Evolutionary conservation across 225 moss, liverwort and hornwort genomes (phyloP).

Genomic region (Pseudisothecium myosuroides): DNA sequence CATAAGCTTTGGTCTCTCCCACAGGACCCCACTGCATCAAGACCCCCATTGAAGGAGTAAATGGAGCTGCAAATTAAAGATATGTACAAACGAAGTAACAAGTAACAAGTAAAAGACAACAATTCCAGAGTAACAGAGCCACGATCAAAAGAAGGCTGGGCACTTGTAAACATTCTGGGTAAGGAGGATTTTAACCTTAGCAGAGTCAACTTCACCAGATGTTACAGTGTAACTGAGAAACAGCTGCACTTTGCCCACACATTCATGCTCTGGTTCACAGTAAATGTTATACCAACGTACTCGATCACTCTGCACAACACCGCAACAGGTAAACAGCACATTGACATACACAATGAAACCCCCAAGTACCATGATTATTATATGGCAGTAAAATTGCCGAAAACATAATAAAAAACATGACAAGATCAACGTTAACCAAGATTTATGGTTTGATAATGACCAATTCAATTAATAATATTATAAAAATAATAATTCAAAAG

Average conservation of each 20-base stretch:
- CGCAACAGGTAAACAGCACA: neutral
- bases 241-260: slow-evolving; percentile 81
- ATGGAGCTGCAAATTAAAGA: neutral
- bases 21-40: slow-evolving; percentile 86
- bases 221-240: slow-evolving; percentile 64
- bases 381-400: neutral
- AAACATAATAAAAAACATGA: neutral
- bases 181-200: slow-evolving; percentile 31
- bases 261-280: slow-evolving; percentile 69
- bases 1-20: slow-evolving; percentile 88
- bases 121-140: neutral
- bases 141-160: neutral
- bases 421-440: neutral
- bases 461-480: neutral
- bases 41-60: neutral
- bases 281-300: slow-evolving; percentile 82
- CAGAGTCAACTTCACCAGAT: slow-evolving; percentile 62
- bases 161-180: neutral
- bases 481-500: neutral
- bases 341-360: neutral
- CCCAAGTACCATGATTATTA: neutral
- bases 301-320: slow-evolving; percentile 59
- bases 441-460: too few relatives aligned
- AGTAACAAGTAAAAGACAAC: neutral
- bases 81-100: neutral